Percentiles rank a stretch among this genome's conserved stretches.
phyloP scores from a whole-genome alignment of 2,329 filamentous ascomycete species.

The Lasiodiplodia gonubiensis region DNA sequence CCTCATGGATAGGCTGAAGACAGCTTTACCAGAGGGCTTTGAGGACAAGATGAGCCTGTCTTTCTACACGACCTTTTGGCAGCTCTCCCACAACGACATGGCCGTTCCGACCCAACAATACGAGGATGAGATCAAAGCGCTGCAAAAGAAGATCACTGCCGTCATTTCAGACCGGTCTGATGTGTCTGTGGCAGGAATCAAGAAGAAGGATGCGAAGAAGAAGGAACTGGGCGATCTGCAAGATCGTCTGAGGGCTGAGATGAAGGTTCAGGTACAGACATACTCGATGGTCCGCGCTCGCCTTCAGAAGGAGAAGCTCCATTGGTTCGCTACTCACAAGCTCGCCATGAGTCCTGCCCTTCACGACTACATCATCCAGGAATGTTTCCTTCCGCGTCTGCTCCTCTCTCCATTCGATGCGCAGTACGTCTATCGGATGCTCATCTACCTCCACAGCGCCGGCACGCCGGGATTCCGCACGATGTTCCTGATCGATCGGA shows the following conservation, averaged over 20 bases:
- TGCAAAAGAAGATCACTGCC: conserved; percentile 66
- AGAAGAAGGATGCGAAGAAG: conserved; percentile 72
- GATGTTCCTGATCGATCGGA: conserved; percentile 78
- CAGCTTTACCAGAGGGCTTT: conserved; percentile 64
- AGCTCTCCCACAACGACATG: conserved; percentile 81
- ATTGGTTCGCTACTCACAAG: conserved; percentile 73
- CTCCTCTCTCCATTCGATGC: conserved; percentile 85
- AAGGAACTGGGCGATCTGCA: conserved; percentile 72
- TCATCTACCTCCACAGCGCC: conserved; percentile 84
- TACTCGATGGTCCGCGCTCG: conserved; percentile 63
- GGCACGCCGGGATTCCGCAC: conserved; percentile 87
- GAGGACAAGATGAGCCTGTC: conserved; percentile 76
- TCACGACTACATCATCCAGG: conserved; percentile 80
- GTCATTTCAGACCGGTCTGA: conserved; percentile 76
- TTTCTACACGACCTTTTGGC: conserved; percentile 93
- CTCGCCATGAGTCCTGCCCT: conserved; percentile 66
- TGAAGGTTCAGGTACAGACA: conserved; percentile 70
- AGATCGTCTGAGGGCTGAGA: conserved; percentile 74
- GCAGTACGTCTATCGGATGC: conserved; percentile 83
- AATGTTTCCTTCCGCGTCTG: conserved; percentile 89
- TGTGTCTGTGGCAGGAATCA: conserved; percentile 68
- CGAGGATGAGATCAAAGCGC: conserved; percentile 68
- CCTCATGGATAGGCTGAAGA: conserved; percentile 71
- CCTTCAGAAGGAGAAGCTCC: conserved; percentile 74
- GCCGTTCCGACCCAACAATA: conserved; percentile 79